phyloP scores from a whole-genome alignment of 371 early-diverging fungal genomes.

The Blastocladiella emersonii region DNA sequence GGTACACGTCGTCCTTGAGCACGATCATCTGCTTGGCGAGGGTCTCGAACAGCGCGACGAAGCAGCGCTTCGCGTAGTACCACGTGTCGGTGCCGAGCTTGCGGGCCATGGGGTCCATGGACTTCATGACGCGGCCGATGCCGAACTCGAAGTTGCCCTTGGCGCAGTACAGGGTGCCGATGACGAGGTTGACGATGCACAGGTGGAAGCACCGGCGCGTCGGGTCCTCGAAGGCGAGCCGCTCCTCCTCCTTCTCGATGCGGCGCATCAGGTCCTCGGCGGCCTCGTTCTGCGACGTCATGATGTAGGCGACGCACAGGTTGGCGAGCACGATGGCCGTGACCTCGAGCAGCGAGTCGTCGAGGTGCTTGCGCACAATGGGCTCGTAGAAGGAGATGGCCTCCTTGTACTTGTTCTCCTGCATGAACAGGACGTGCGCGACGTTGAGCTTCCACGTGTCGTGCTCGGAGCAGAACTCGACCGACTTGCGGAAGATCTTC shows the following conservation, averaged over 20 bases:
- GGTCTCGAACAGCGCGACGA: conserved; percentile 32
- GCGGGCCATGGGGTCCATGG: conserved; percentile 36
- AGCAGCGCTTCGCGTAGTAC: conserved; percentile 40
- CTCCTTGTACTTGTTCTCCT: conserved; percentile 40
- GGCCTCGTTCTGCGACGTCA: conserved; percentile 41
- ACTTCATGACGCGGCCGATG: conserved; percentile 35
- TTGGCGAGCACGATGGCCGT: conserved; percentile 41
- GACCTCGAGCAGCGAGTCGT: conserved; percentile 25
- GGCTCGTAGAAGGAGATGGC: conserved; percentile 41
- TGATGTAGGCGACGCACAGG: conserved; percentile 40
- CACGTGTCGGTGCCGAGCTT: conserved; percentile 46
- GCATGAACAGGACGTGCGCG: conserved; percentile 43
- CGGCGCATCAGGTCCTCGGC: conserved; percentile 40
- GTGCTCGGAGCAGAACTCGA: conserved; percentile 39
- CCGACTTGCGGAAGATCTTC: conserved; percentile 32
- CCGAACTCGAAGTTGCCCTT: conserved; percentile 47
- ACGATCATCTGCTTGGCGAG: conserved; percentile 42
- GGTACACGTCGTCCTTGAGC: conserved; percentile 29
- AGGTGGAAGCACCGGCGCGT: conserved; percentile 22
- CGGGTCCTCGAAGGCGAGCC: conserved; percentile 32
- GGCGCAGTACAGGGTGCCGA: conserved; percentile 43
- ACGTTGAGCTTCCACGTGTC: conserved; percentile 41
- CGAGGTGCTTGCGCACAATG: conserved; percentile 32
- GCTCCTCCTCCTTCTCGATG: conserved; percentile 41
- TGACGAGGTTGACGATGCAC: conserved; percentile 41